These are phyloP conservation scores for Peterozyma toletana DNA, from an alignment of 805 yeast species.

Conservation along the genomic window DNA sequence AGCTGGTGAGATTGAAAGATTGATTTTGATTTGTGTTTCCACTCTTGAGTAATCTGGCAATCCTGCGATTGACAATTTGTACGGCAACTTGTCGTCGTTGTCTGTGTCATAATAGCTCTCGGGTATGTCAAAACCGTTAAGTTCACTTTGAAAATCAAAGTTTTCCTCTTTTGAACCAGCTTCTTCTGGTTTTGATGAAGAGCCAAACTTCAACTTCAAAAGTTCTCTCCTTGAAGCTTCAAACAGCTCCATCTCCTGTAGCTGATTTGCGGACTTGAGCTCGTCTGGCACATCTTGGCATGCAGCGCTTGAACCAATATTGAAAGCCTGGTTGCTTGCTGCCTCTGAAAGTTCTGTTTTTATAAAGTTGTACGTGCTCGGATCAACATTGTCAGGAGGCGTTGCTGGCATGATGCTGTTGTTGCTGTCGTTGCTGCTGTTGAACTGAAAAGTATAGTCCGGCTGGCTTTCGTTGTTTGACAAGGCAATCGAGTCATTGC, in stretches of 20 bases:
- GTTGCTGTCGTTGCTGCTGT: constrained; percentile 8
- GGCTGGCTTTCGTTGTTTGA: neutral
- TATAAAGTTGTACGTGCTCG: constrained; percentile 1
- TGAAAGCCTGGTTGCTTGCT: neutral
- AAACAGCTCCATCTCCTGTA: constrained; percentile 3
- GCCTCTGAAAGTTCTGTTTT: neutral
- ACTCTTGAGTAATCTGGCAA: constrained; percentile 84
- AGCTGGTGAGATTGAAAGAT: constrained; percentile 62
- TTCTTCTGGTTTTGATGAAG: constrained; percentile 7
- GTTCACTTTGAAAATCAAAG: neutral
- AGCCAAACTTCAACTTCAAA: constrained; percentile 48
- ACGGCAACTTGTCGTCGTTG: constrained; percentile 29
- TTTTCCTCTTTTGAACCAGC: neutral
- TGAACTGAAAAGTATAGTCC: constrained; percentile 3
- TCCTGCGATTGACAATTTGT: constrained; percentile 45
- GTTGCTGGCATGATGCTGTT: constrained; percentile 7
- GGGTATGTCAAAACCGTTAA: constrained; percentile 15
- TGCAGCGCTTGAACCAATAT: neutral
- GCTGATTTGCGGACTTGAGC: neutral
- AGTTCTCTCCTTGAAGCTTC: constrained; percentile 42
- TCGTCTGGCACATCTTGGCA: neutral
- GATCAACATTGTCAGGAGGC: constrained; percentile 2
- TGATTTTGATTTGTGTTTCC: constrained; percentile 88
- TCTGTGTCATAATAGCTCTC: constrained; percentile 16
- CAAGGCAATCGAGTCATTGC: no score